Percentiles rank a stretch among this genome's conserved stretches.
phyloP scores from a whole-genome alignment of 2,329 filamentous ascomycete genomes.

The Hysterium pulicare region DNA sequence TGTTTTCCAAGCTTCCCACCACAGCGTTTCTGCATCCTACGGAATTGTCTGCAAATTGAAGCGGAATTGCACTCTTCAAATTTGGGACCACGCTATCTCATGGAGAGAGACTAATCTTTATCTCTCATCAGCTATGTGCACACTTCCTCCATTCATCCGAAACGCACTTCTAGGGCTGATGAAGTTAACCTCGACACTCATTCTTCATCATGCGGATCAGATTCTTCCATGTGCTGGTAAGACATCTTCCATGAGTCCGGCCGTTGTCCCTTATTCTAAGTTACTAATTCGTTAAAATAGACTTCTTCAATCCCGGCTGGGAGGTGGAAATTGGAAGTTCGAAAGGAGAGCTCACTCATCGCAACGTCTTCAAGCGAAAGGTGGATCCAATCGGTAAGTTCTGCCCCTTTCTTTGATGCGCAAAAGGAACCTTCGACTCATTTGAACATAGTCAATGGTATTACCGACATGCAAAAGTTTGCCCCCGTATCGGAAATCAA shows the following conservation, averaged over 20 bases:
- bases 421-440: neutral
- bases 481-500: conserved; percentile 58
- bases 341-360: conserved; percentile 55
- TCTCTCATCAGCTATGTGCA: conserved; percentile 40
- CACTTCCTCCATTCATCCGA: conserved; percentile 40
- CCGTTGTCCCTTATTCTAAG: conserved; percentile 47
- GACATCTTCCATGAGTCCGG: neutral
- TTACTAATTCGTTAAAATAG: conserved; percentile 36
- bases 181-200: conserved; percentile 41
- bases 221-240: conserved; percentile 35
- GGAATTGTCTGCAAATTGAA: conserved; percentile 62
- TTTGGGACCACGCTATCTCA: conserved; percentile 63
- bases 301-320: conserved; percentile 64
- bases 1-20: conserved; percentile 63
- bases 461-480: conserved; percentile 63
- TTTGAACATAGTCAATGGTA: conserved; percentile 52
- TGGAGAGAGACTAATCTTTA: conserved; percentile 54
- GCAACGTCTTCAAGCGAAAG: conserved; percentile 57
- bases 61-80: conserved; percentile 57
- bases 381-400: conserved; percentile 53
- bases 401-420: neutral
- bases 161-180: conserved; percentile 39
- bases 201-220: conserved; percentile 55
- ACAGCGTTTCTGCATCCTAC: conserved; percentile 59
- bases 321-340: conserved; percentile 60